Evolutionary conservation across 2,329 filamentous ascomycete species (phyloP).

Genomic region (Aspergillus phoenicis): DNA sequence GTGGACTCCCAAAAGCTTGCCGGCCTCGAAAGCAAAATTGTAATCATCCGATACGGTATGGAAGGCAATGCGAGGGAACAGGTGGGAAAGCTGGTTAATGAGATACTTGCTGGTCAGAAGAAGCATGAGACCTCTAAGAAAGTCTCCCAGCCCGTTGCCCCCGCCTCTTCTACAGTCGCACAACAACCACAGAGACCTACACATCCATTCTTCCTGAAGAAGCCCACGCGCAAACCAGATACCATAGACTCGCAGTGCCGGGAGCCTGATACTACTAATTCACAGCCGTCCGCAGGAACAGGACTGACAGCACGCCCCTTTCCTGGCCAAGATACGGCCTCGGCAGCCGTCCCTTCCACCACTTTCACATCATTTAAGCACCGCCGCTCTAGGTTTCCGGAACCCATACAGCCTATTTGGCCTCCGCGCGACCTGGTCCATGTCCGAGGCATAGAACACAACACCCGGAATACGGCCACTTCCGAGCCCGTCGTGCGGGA

Average conservation of each 20-base stretch:
- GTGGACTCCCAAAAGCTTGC: conserved; percentile 38
- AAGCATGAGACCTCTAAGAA: conserved; percentile 29
- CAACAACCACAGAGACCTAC: conserved; percentile 50
- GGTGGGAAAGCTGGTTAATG: conserved; percentile 64
- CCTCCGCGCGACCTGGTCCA: conserved; percentile 41
- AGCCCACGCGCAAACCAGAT: conserved; percentile 39
- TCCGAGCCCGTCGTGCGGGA: conserved; percentile 16
- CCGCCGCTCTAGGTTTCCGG: conserved; percentile 31
- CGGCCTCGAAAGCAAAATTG: conserved; percentile 40
- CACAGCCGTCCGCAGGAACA: background rate
- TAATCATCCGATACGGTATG: conserved; percentile 62
- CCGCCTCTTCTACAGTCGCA: conserved; percentile 4
- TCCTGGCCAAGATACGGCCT: background rate
- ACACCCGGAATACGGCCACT: background rate
- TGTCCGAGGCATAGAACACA: conserved; percentile 53
- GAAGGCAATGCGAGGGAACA: conserved; percentile 49
- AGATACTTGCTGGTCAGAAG: conserved; percentile 56
- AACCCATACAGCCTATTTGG: conserved; percentile 42
- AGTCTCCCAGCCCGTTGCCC: conserved; percentile 26
- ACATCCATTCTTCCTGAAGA: conserved; percentile 72
- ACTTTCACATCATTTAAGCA: conserved; percentile 24
- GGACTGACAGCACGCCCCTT: background rate
- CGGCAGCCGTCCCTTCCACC: background rate
- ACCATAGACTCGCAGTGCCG: background rate
- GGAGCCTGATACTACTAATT: background rate